Conservation (phyloP, 1,139 yeast species). For the Protomyces lactucae-debilis region DNA sequence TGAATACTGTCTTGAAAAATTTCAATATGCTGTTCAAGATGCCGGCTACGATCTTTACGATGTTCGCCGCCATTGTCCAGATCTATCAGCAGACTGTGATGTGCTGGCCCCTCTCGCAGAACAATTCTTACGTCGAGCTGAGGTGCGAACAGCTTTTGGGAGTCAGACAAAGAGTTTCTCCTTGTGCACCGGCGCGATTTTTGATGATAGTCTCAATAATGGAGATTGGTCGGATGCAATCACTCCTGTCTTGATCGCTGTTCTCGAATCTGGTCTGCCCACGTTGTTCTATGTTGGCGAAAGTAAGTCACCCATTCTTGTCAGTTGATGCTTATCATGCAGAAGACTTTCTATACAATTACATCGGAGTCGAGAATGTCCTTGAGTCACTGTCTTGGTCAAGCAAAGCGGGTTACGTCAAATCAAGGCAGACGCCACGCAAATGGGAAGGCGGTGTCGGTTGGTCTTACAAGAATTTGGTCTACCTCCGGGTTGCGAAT, state of each 20-base stretch:
- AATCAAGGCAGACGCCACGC: not conserved
- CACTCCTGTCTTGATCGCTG: constrained; percentile 32
- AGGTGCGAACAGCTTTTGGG: constrained; percentile 76
- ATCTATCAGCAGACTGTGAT: constrained; percentile 65
- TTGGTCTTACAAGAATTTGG: not conserved
- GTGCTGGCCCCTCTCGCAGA: constrained; percentile 61
- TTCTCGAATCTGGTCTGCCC: constrained; percentile 51
- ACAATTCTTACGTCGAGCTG: constrained; percentile 60
- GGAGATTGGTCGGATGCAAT: constrained; percentile 5
- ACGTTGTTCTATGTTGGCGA: constrained; percentile 83
- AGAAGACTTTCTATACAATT: not conserved
- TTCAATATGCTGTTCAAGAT: constrained; percentile 72
- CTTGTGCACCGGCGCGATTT: constrained; percentile 82
- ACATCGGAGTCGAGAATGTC: not conserved
- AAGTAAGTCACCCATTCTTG: constrained; percentile 48
- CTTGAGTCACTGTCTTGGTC: not conserved
- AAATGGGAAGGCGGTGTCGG: not conserved
- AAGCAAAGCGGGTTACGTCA: not conserved
- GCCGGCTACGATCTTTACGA: constrained; percentile 88
- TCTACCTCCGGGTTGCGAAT: not conserved
- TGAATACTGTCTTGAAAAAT: too few species aligned
- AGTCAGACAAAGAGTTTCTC: constrained; percentile 65
- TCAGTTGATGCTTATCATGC: not conserved
- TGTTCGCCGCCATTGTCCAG: constrained; percentile 79
- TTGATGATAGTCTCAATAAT: constrained; percentile 35